These are phyloP conservation scores for Aspergillus bertholletiae DNA, from an alignment of 495 filamentous ascomycete genomes.

Conservation along the genomic window DNA sequence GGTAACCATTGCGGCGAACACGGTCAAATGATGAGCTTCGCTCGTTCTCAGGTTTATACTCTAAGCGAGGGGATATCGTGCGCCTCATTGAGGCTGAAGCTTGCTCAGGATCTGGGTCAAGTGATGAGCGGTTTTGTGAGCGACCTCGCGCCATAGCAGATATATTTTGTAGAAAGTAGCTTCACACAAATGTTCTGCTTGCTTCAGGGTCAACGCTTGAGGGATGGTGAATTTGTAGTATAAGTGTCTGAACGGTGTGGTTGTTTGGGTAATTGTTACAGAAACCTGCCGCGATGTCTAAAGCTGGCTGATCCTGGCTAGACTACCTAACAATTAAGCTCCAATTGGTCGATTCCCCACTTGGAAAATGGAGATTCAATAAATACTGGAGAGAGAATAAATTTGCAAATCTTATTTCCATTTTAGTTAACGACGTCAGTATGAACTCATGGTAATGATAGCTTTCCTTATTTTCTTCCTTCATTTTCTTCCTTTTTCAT, in stretches of 20 bases:
- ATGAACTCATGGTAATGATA: no score
- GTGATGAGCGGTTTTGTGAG: constrained; percentile 20
- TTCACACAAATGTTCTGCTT: not conserved
- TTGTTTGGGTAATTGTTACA: no score
- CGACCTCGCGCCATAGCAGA: constrained; percentile 20
- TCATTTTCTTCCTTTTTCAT: no score
- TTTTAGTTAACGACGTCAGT: no score
- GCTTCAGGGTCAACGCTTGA: not conserved
- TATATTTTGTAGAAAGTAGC: constrained; percentile 16
- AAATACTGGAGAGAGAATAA: no score
- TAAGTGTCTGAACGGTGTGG: no score
- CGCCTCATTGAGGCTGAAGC: constrained; percentile 39
- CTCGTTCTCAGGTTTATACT: constrained; percentile 29
- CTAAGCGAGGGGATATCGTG: constrained; percentile 48
- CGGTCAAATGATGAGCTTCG: constrained; percentile 31
- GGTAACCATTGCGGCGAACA: constrained; percentile 34
- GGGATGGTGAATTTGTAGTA: not conserved
- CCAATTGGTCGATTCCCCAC: not conserved
- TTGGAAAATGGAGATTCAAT: no score
- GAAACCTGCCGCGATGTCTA: no score
- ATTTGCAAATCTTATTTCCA: no score
- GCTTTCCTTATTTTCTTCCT: no score
- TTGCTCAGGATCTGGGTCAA: constrained; percentile 11
- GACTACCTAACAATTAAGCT: not conserved
- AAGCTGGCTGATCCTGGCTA: constrained; percentile 4